These are phyloP conservation scores for Coffea canephora DNA, from an alignment of 257 asterid species.

Conservation along the genomic window DNA sequence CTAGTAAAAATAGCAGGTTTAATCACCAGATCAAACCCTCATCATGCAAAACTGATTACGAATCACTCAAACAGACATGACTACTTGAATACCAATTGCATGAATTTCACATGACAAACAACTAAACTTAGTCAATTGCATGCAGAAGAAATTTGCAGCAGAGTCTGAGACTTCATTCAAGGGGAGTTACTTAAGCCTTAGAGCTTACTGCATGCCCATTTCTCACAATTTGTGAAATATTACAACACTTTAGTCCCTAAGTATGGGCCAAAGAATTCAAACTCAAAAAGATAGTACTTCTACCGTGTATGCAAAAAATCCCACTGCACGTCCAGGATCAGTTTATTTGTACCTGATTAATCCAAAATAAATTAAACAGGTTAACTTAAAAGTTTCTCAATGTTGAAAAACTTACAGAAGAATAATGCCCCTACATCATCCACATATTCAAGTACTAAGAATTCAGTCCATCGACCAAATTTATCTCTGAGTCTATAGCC, in stretches of 20 bases:
- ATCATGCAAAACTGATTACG: constrained; percentile 4
- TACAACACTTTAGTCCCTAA: neutral
- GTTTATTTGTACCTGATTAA: neutral
- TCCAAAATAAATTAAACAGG: neutral
- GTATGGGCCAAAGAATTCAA: neutral
- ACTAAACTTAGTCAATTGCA: neutral
- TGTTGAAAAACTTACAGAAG: neutral
- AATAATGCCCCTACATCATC: neutral
- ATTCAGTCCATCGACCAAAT: neutral
- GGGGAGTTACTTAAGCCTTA: neutral
- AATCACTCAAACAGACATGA: neutral
- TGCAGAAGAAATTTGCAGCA: neutral
- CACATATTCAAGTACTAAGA: neutral
- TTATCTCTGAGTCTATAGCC: neutral
- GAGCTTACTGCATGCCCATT: neutral
- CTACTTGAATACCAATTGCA: neutral
- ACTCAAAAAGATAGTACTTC: neutral
- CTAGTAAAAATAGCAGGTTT: neutral
- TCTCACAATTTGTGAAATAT: neutral
- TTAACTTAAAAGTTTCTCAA: neutral
- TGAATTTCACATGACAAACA: neutral
- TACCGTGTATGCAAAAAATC: neutral
- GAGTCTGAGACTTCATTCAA: neutral
- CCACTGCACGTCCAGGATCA: neutral
- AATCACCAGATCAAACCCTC: neutral